Conservation (phyloP, 768 basidiomycete genomes). For the Kondoa malvinella region DNA sequence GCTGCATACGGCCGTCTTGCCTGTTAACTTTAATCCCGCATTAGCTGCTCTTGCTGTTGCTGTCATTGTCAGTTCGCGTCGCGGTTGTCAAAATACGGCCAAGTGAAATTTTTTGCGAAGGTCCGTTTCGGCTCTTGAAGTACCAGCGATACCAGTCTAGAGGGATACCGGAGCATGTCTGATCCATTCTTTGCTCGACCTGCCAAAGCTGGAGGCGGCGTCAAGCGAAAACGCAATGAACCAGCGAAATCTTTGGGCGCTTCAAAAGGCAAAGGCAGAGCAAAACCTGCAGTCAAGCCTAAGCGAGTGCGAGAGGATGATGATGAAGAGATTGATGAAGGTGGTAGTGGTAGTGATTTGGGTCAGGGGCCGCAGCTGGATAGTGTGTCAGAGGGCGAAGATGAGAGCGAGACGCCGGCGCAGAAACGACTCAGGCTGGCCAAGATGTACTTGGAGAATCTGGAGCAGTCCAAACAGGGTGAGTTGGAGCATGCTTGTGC, state of each 20-base stretch:
- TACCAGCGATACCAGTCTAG: background rate
- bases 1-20: conserved; percentile 19
- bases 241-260: background rate
- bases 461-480: conserved; percentile 59
- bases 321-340: conserved; percentile 12
- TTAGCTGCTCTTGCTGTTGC: conserved; percentile 19
- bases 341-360: conserved; percentile 1
- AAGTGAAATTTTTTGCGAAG: background rate
- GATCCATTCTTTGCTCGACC: background rate
- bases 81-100: background rate
- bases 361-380: background rate
- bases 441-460: conserved; percentile 67
- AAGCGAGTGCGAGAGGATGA: no score
- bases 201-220: background rate
- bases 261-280: background rate
- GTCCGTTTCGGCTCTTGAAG: background rate
- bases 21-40: conserved; percentile 21
- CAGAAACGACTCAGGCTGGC: conserved; percentile 82
- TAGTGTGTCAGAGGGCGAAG: conserved; percentile 36
- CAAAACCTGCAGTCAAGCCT: background rate
- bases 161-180: background rate
- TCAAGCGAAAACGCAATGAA: background rate
- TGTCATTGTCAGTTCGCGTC: conserved; percentile 11
- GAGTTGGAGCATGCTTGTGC: conserved; percentile 10
- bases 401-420: conserved; percentile 74